Base-by-base conservation (phyloP, 1,139 yeast species). In the Saccharomyces hybrid region DNA sequence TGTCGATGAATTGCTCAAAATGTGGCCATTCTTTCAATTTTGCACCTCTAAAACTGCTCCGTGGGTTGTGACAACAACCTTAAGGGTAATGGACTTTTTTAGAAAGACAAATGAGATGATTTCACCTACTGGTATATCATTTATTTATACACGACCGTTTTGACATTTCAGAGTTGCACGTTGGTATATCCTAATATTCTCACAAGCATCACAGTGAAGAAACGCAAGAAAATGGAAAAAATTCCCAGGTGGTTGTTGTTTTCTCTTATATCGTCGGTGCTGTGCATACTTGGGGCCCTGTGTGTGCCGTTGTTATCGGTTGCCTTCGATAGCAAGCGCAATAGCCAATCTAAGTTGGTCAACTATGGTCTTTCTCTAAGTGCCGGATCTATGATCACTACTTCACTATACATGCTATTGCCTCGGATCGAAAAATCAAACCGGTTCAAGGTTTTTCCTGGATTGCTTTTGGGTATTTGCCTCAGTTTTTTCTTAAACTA, bases 331-430 rank as follows among this genome's bases (percentile, higher is more conserved):
- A 54, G 56, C 6, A 57, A 53, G 28, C 54, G 57, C n/a, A 51
- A 55, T 16, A 59, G 54, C 20, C 66, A 66, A 49, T 53, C 70
- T 0, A 67, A 64, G 48, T 53, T 68, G 53, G 63, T 69, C 16
- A 70, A 69, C 51, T 70, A 70, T 56, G 72, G 72, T 25, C 59
- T 70, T 5, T 69, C 72, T 1, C 50, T 90, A 52, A 84, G 93
- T 59, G 77, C 93, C 0, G 98, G 98, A 0, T 83, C 89, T 47
- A 75, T 86, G 68, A 59, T 88, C 6, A 82, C 90, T 65, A 89
- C 97, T 0, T 80, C 96, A 0, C 71, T 91, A 56, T 86, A 81
- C 70, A 78, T 83, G 57, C 75, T 91, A 54, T 71, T 91, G 25
- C 97, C 97, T 0, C 84, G 81, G 59, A 81, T 88, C 0, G 63